phyloP scores from a whole-genome alignment of 2,329 filamentous ascomycete species.

The Zymoseptoria brevis region DNA sequence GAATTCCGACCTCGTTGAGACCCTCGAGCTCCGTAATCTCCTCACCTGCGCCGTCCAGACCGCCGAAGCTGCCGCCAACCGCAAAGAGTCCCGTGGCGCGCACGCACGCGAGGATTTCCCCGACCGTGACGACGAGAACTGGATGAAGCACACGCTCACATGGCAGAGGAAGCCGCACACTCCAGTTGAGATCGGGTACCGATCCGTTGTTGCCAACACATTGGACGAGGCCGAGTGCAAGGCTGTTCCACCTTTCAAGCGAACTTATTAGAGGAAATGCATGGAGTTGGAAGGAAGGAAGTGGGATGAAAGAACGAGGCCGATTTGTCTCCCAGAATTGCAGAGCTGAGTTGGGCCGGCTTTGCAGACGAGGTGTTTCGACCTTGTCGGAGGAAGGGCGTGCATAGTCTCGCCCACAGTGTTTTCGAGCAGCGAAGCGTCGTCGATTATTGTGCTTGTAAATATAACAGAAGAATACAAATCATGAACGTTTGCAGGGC shows the following conservation, averaged over 20 bases:
- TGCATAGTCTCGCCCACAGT: not conserved
- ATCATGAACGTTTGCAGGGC: not conserved
- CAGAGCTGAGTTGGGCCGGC: not conserved
- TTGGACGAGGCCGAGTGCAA: constrained; percentile 95
- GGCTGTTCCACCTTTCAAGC: constrained; percentile 92
- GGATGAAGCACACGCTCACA: constrained; percentile 98
- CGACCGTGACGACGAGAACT: constrained; percentile 88
- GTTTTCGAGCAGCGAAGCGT: not conserved
- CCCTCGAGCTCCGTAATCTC: constrained; percentile 87
- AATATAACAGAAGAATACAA: not conserved
- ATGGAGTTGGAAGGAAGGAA: not conserved
- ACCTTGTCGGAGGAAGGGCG: not conserved
- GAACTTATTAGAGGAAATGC: constrained; percentile 61
- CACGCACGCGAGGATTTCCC: constrained; percentile 96
- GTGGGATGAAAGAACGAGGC: not conserved
- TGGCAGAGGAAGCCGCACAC: constrained; percentile 92
- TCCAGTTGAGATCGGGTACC: constrained; percentile 78
- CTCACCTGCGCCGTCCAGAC: constrained; percentile 96
- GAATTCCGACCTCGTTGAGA: constrained; percentile 97
- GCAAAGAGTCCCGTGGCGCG: constrained; percentile 94
- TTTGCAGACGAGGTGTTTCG: not conserved
- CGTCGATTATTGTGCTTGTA: not conserved
- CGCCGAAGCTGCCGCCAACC: constrained; percentile 78
- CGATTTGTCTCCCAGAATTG: not conserved
- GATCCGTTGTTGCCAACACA: constrained; percentile 71